A percentile compares a stretch with the other conserved stretches of the same genome.
phyloP scores from a whole-genome alignment of 768 basidiomycete species.

The Boletus edulis region DNA sequence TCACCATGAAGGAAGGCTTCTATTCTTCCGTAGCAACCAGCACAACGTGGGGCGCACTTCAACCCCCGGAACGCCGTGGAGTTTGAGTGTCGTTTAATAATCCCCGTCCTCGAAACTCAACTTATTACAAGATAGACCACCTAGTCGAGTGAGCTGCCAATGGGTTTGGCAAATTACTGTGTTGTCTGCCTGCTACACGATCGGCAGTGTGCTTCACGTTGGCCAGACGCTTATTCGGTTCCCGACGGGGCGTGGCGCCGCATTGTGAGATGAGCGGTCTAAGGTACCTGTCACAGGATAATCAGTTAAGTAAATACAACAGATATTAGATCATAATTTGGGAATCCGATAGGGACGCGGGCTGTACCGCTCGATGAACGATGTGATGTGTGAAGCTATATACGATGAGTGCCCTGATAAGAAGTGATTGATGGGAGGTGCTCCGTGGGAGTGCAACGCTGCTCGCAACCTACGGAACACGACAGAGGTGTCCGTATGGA shows the following conservation, averaged over 20 bases:
- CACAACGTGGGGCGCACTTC: conserved; percentile 23
- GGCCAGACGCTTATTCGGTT: conserved; percentile 17
- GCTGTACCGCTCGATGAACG: conserved; percentile 24
- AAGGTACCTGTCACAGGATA: conserved; percentile 20
- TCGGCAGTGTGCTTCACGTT: conserved; percentile 20
- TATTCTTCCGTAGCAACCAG: conserved; percentile 32
- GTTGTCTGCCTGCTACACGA: conserved; percentile 7
- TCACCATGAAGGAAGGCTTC: conserved; percentile 29
- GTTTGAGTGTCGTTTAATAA: conserved; percentile 19
- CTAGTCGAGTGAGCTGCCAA: background rate
- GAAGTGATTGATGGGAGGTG: conserved; percentile 49
- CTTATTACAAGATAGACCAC: background rate
- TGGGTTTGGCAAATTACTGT: background rate
- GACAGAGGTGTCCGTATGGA: background rate
- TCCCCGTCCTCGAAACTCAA: conserved; percentile 8
- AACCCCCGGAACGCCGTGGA: conserved; percentile 23
- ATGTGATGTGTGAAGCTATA: conserved; percentile 35
- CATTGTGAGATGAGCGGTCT: conserved; percentile 18
- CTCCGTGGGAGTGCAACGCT: conserved; percentile 28
- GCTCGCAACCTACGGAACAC: conserved; percentile 12
- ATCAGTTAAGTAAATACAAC: conserved; percentile 10
- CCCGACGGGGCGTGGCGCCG: conserved; percentile 6
- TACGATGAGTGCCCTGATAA: conserved; percentile 43
- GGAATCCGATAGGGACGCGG: conserved; percentile 31
- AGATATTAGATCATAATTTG: conserved; percentile 22